These are phyloP conservation scores for Termitomyces sp. DNA, from an alignment of 768 basidiomycete genomes.

Conservation along the genomic window DNA sequence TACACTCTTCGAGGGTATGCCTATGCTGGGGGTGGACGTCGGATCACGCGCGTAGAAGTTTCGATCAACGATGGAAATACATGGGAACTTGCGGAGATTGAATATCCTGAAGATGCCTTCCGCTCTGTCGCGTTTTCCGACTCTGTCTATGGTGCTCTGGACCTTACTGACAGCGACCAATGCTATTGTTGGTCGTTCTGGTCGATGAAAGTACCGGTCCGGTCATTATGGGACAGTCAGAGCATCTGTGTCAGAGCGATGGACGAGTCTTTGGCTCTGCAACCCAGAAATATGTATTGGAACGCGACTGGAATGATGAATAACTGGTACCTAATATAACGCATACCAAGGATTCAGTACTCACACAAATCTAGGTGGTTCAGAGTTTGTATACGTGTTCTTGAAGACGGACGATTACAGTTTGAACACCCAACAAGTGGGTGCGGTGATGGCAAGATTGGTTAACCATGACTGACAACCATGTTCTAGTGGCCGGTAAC, in stretches of 20 bases:
- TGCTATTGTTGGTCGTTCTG: constrained; percentile 65
- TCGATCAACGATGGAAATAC: constrained; percentile 45
- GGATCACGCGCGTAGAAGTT: constrained; percentile 53
- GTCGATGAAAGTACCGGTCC: constrained; percentile 31
- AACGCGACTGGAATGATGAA: constrained; percentile 62
- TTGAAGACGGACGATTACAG: constrained; percentile 24
- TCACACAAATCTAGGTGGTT: constrained; percentile 41
- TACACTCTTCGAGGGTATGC: constrained; percentile 53
- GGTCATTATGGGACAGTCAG: constrained; percentile 24
- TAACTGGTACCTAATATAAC: constrained; percentile 34
- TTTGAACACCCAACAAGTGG: constrained; percentile 55
- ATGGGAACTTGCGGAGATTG: constrained; percentile 37
- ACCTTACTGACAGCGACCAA: constrained; percentile 40
- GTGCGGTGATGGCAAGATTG: not conserved
- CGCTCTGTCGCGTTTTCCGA: constrained; percentile 29
- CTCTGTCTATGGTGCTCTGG: constrained; percentile 41
- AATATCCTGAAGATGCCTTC: constrained; percentile 46
- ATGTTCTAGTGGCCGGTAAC: constrained; percentile 28
- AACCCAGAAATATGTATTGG: constrained; percentile 54
- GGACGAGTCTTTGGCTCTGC: constrained; percentile 46
- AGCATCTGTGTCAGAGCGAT: constrained; percentile 45
- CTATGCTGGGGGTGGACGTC: constrained; percentile 52
- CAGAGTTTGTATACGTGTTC: constrained; percentile 39
- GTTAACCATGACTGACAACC: not conserved
- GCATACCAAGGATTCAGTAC: not conserved